Conservation (phyloP, 306 rosid genomes). For the Malus fusca region DNA sequence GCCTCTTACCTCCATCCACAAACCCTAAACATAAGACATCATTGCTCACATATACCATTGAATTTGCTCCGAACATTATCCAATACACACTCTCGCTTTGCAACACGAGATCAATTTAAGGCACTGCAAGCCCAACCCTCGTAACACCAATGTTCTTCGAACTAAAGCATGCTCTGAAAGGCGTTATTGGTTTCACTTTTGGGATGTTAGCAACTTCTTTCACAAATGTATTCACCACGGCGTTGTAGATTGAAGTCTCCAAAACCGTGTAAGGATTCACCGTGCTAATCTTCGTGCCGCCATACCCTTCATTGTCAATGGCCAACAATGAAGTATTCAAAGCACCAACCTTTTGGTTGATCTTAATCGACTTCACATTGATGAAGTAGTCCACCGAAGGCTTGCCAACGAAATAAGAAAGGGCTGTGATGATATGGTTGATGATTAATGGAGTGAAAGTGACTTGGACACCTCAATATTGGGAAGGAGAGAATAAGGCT, state of each 20-base stretch:
- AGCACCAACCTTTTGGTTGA: constrained; percentile 10
- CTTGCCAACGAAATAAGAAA: constrained; percentile 18
- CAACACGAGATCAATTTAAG: constrained; percentile 41
- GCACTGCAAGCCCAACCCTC: constrained; percentile 41
- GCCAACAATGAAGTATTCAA: constrained; percentile 34
- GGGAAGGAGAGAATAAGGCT: constrained; percentile 24
- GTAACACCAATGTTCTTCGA: constrained; percentile 17
- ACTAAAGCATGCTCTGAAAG: constrained; percentile 43
- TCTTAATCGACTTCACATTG: constrained; percentile 31
- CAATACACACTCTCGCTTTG: constrained; percentile 31
- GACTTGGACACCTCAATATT: constrained; percentile 17
- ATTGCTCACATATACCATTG: constrained; percentile 38
- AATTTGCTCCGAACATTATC: constrained; percentile 48
- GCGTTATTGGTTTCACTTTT: constrained; percentile 35
- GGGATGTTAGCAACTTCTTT: constrained; percentile 1
- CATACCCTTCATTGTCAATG: constrained; percentile 30
- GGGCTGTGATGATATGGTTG: constrained; percentile 9
- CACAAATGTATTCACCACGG: constrained; percentile 29
- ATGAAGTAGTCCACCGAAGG: constrained; percentile 48
- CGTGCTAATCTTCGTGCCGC: constrained; percentile 59
- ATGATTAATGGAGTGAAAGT: background rate
- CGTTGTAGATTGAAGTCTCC: constrained; percentile 48
- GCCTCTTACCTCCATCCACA: constrained; percentile 42
- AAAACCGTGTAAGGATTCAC: constrained; percentile 43
- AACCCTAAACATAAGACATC: constrained; percentile 56